Evolutionary conservation across 805 yeast genomes (phyloP), one percentile per base, ranked within the genome.

Genomic region (Candida andamanensis): DNA sequence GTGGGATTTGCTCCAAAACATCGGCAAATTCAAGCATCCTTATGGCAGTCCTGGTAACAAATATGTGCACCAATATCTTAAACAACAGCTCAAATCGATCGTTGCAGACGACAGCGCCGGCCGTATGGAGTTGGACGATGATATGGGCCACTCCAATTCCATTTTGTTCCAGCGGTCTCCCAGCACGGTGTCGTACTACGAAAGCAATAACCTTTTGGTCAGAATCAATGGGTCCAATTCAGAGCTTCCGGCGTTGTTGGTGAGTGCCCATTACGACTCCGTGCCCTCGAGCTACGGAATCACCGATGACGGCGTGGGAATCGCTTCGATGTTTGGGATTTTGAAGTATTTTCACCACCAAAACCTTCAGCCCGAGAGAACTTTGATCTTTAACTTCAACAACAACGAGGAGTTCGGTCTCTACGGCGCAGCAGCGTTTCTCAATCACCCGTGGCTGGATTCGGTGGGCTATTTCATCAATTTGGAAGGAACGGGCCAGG

Each of bases 401-500:
- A 83, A 87, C 52, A 74, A 86, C 51, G 97, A 87, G 53, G 97
- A 87, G 49, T 81, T 85, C 55, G 95, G 95, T 0, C 64, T 89
- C 18, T 60, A 78, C 34, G 97, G 97, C 4, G 95, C 96, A 0
- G 67, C 69, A 27, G 72, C 81, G 0, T 86, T 85, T 45, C 57
- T 83, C 33, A 52, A 69, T 19, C 95, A 86, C 52, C 78, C 81
- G 12, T 83, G 94, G 90, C 66, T 74, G 15, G 56, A 67, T 24
- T 54, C 72, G 11, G 77, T 82, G 2, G 63, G 62, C 24, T 80
- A 72, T 47, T 81, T 89, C 36, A 65, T 87, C 42, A 89, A 89
- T 52, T 60, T 87, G 41, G 97, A 87, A 62, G 96, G 96, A 12
- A 85, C 95, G 0, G 96, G 96, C 2, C 82, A 92, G 1, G 95